Percentiles rank a stretch among this genome's conserved stretches.
Evolutionary conservation across 139 green algal species (phyloP).

Genomic region (Tetraselmis striata): DNA sequence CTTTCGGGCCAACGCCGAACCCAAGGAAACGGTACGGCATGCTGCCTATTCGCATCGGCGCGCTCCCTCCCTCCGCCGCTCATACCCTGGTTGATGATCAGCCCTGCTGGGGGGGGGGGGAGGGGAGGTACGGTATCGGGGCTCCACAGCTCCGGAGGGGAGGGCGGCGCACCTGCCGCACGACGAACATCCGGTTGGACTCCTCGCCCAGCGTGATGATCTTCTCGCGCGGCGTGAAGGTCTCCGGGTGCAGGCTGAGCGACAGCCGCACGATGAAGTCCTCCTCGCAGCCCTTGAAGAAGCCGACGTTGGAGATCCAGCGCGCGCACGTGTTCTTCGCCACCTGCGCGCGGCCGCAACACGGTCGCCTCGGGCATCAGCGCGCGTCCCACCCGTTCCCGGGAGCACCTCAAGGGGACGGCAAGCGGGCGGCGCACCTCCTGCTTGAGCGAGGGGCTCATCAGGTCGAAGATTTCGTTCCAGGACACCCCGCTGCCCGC

Average conservation of each 20-base stretch:
- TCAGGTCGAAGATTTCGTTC: neutral
- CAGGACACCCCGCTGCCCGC: neutral
- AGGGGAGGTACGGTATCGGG: no score
- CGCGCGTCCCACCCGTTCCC: no score
- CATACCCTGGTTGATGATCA: no score
- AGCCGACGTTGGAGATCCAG: neutral
- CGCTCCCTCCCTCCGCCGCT: no score
- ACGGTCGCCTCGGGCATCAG: neutral
- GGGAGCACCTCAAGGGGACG: no score
- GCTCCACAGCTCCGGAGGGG: no score
- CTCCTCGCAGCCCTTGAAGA: neutral
- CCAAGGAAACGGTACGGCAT: no score
- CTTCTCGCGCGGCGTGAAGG: neutral
- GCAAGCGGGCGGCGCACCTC: neutral
- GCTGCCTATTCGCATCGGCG: no score
- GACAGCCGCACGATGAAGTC: neutral
- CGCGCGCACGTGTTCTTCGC: neutral
- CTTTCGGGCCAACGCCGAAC: no score
- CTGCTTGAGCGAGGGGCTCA: neutral
- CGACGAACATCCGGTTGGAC: neutral
- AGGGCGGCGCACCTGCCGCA: no score
- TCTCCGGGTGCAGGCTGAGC: neutral
- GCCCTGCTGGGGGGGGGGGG: no score
- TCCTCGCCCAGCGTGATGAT: neutral
- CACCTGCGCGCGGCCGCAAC: neutral